These are phyloP conservation scores for Morella rubra DNA, from an alignment of 306 rosid genomes.

Conservation along the genomic window DNA sequence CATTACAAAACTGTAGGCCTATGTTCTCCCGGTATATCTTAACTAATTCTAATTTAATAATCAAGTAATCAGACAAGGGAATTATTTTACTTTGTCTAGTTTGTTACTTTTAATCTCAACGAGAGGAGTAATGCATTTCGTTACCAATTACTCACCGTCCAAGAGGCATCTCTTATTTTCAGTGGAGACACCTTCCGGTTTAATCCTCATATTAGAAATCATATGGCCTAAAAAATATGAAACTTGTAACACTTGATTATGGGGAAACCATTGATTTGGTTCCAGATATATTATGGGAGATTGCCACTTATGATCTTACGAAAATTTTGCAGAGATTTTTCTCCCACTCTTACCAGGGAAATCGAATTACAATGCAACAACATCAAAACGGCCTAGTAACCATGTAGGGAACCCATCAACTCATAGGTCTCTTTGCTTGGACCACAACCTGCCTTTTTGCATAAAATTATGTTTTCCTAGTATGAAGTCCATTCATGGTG, in stretches of 20 bases:
- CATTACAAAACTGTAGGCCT: conserved; percentile 1
- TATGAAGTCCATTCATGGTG: background rate
- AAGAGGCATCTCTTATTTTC: background rate
- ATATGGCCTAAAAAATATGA: background rate
- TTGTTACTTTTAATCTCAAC: background rate
- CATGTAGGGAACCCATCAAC: background rate
- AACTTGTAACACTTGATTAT: background rate
- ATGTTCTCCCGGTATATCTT: conserved; percentile 1
- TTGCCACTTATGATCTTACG: background rate
- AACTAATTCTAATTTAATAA: background rate
- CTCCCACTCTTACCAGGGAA: background rate
- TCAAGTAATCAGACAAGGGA: background rate
- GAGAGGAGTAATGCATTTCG: background rate
- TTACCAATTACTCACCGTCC: background rate
- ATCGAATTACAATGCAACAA: background rate
- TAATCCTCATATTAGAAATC: background rate
- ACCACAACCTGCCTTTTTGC: background rate
- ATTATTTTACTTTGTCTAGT: background rate
- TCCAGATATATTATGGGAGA: no score
- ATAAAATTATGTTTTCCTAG: background rate
- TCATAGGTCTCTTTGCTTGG: background rate
- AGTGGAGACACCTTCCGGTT: conserved; percentile 2
- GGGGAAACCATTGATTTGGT: no score
- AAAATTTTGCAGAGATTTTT: conserved; percentile 1
- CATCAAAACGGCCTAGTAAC: conserved; percentile 6